Evolutionary conservation across 2,329 filamentous ascomycete genomes (phyloP).

Genomic region (Aaosphaeria arxii): DNA sequence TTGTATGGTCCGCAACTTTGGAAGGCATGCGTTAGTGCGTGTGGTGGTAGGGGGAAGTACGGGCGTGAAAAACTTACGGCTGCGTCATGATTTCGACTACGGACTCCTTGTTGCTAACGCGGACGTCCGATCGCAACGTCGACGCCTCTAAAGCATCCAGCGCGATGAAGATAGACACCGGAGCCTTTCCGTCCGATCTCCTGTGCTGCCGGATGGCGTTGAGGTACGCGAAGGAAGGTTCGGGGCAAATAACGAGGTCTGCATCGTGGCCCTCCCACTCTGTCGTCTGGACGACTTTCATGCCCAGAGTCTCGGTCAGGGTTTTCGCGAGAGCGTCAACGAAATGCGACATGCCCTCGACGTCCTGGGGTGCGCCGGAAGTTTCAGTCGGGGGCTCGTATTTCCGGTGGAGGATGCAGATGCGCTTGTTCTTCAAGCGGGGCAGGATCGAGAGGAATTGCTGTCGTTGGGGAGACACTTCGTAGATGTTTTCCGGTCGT

Average conservation of each 20-base stretch:
- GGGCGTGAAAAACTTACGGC: slow-evolving; percentile 18
- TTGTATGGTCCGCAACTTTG: slow-evolving; percentile 32
- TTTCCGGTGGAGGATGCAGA: slow-evolving; percentile 23
- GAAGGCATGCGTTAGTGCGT: background rate
- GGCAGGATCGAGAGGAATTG: slow-evolving; percentile 15
- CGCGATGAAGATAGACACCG: slow-evolving; percentile 29
- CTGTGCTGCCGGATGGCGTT: slow-evolving; percentile 15
- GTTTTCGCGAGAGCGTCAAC: slow-evolving; percentile 16
- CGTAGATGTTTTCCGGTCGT: slow-evolving; percentile 1
- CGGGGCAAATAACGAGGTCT: slow-evolving; percentile 32
- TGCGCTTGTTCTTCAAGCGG: slow-evolving; percentile 15
- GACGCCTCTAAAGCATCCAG: slow-evolving; percentile 32
- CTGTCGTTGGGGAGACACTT: slow-evolving; percentile 1
- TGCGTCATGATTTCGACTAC: slow-evolving; percentile 34
- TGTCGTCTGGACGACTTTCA: slow-evolving; percentile 22
- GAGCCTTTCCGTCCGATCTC: slow-evolving; percentile 7
- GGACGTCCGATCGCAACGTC: slow-evolving; percentile 29
- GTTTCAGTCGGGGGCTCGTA: background rate
- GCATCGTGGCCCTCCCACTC: slow-evolving; percentile 19
- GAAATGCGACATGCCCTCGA: slow-evolving; percentile 18
- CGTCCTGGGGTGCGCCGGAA: background rate
- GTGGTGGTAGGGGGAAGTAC: background rate
- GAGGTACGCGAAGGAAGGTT: slow-evolving; percentile 31
- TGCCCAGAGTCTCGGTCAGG: slow-evolving; percentile 20
- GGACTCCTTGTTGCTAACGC: slow-evolving; percentile 22